Conservation (phyloP, 2,329 filamentous ascomycete species). For the Nigrospora sphaerica region DNA sequence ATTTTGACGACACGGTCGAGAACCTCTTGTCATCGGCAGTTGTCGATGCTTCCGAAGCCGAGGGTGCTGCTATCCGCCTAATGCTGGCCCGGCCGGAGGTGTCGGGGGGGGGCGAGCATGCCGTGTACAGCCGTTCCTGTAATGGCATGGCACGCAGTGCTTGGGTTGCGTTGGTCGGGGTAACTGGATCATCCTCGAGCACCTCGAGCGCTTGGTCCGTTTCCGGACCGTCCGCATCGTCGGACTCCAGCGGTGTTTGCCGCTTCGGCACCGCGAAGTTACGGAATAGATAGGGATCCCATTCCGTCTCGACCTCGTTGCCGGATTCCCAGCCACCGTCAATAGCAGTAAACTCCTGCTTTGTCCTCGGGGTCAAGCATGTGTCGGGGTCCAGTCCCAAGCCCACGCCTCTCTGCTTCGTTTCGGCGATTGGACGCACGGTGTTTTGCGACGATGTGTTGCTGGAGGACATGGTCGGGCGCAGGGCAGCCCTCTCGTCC, state of each 20-base stretch:
- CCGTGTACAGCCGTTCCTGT: constrained; percentile 31
- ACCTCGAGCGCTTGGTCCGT: constrained; percentile 22
- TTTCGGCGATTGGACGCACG: constrained; percentile 26
- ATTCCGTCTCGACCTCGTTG: constrained; percentile 44
- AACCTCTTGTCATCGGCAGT: constrained; percentile 39
- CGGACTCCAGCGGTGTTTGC: constrained; percentile 20
- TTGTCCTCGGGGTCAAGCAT: constrained; percentile 32
- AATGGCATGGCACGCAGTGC: constrained; percentile 40
- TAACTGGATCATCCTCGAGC: constrained; percentile 38
- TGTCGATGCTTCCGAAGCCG: constrained; percentile 30
- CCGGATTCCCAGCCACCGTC: constrained; percentile 51
- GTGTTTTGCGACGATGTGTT: constrained; percentile 35
- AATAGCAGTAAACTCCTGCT: constrained; percentile 44
- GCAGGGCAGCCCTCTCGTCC: constrained; percentile 33
- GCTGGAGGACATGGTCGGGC: constrained; percentile 29
- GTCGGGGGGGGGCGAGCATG: constrained; percentile 25
- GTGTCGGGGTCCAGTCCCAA: constrained; percentile 35
- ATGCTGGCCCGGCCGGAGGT: constrained; percentile 18
- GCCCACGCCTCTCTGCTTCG: constrained; percentile 30
- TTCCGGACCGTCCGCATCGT: constrained; percentile 15
- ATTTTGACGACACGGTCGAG: constrained; percentile 48
- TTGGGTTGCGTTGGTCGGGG: constrained; percentile 45
- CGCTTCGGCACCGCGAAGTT: constrained; percentile 47
- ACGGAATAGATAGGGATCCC: constrained; percentile 46
- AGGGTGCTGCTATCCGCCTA: constrained; percentile 22